Evolutionary conservation across 495 filamentous ascomycete species (phyloP).

Genomic region (Articulospora tetracladia): DNA sequence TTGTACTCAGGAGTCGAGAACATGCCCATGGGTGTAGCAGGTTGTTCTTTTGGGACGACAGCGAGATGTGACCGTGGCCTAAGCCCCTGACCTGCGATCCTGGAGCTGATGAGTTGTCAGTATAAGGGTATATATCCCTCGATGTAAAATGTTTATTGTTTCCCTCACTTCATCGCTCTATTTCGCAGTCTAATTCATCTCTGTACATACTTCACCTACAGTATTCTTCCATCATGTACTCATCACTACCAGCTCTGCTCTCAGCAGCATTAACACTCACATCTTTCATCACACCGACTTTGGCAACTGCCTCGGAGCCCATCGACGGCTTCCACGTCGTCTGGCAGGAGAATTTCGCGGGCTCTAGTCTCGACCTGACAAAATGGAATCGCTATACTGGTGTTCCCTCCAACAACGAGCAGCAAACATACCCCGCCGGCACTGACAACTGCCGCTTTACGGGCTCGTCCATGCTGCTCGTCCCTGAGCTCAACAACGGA

Average conservation of each 20-base stretch:
- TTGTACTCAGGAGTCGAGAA: neutral
- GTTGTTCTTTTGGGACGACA: neutral
- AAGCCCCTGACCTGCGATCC: neutral
- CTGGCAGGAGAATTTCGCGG: constrained; percentile 15
- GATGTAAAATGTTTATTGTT: constrained; percentile 1
- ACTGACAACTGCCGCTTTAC: constrained; percentile 36
- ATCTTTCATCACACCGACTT: neutral
- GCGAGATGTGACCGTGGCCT: neutral
- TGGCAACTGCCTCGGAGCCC: neutral
- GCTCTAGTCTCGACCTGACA: neutral
- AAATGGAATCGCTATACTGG: constrained; percentile 14
- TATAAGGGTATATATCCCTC: neutral
- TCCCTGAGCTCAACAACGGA: constrained; percentile 33
- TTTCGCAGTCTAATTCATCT: neutral
- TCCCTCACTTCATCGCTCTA: neutral
- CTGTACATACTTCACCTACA: neutral
- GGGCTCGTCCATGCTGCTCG: constrained; percentile 39
- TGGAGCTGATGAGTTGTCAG: neutral
- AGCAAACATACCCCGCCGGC: constrained; percentile 31
- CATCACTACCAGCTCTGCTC: neutral
- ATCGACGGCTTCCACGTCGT: constrained; percentile 7
- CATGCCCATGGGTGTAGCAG: neutral
- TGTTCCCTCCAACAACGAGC: constrained; percentile 35
- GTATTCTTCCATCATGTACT: constrained; percentile 3
- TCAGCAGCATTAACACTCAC: neutral